Percentiles rank a stretch among this genome's conserved stretches.
Evolutionary conservation across 179 eudicot genomes (phyloP).

Genomic region (Gypsophila paniculata): DNA sequence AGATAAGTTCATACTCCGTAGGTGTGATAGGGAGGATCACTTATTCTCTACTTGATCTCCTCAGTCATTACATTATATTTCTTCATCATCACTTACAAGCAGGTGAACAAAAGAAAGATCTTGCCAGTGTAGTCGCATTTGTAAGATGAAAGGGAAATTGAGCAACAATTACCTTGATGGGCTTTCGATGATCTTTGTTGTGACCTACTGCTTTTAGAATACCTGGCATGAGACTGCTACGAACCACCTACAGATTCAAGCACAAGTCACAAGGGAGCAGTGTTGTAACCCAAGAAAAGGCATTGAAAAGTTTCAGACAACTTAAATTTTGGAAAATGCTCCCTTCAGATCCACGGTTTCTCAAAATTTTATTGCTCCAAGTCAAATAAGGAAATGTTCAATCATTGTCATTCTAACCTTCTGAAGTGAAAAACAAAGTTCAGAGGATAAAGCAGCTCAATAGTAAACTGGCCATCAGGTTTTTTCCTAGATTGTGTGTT

Average conservation of each 20-base stretch:
- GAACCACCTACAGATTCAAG: slow-evolving; percentile 56
- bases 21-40: neutral
- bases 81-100: neutral
- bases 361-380: too few relatives aligned
- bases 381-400: too few relatives aligned
- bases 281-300: neutral
- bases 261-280: neutral
- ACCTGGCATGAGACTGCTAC: slow-evolving; percentile 89
- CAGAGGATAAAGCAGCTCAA: too few relatives aligned
- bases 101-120: neutral
- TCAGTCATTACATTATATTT: neutral
- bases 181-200: slow-evolving; percentile 92
- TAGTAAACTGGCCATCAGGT: too few relatives aligned
- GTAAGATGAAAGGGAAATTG: neutral
- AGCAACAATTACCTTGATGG: slow-evolving; percentile 60
- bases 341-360: neutral
- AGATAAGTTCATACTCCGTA: neutral
- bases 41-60: neutral
- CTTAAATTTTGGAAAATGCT: neutral
- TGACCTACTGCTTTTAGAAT: slow-evolving; percentile 76
- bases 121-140: neutral
- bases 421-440: too few relatives aligned
- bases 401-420: too few relatives aligned
- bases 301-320: neutral
- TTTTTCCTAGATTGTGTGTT: too few relatives aligned